phyloP scores from a whole-genome alignment of 768 basidiomycete genomes.

The Infundibulicybe gibba region DNA sequence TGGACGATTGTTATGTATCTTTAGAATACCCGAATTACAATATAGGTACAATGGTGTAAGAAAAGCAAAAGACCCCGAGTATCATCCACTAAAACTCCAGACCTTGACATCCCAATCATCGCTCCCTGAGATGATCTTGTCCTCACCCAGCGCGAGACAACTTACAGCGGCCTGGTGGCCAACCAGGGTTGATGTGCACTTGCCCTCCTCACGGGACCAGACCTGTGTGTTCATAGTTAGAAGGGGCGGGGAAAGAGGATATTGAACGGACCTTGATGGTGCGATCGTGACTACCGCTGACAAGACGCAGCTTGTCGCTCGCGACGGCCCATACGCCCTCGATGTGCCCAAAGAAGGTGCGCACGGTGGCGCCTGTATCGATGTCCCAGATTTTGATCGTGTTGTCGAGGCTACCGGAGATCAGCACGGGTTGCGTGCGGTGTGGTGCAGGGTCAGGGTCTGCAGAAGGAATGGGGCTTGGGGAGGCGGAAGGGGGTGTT shows the following conservation, averaged over 20 bases:
- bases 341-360: slow-evolving; percentile 94
- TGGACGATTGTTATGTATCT: too few species aligned
- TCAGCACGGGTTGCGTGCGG: slow-evolving; percentile 53
- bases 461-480: neutral
- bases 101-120: slow-evolving; percentile 87
- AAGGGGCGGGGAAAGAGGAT: slow-evolving; percentile 2
- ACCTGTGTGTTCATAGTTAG: slow-evolving; percentile 48
- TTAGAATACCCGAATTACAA: neutral
- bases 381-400: slow-evolving; percentile 97
- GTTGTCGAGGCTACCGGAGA: slow-evolving; percentile 91
- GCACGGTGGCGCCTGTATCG: slow-evolving; percentile 70
- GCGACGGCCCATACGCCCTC: slow-evolving; percentile 98
- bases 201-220: slow-evolving; percentile 89
- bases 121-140: slow-evolving; percentile 95
- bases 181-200: slow-evolving; percentile 84
- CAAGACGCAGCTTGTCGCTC: slow-evolving; percentile 85
- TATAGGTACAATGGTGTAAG: slow-evolving; percentile 1
- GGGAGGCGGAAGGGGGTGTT: neutral
- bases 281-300: slow-evolving; percentile 91
- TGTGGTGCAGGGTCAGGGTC: neutral
- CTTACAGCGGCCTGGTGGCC: slow-evolving; percentile 95
- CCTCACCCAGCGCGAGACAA: slow-evolving; percentile 85
- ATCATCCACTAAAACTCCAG: slow-evolving; percentile 65
- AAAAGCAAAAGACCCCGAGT: neutral
- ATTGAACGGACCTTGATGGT: slow-evolving; percentile 82